Evolutionary conservation across 345 rosid genomes (phyloP), one percentile per base, ranked within the genome.

Genomic region (Salix purpurea): DNA sequence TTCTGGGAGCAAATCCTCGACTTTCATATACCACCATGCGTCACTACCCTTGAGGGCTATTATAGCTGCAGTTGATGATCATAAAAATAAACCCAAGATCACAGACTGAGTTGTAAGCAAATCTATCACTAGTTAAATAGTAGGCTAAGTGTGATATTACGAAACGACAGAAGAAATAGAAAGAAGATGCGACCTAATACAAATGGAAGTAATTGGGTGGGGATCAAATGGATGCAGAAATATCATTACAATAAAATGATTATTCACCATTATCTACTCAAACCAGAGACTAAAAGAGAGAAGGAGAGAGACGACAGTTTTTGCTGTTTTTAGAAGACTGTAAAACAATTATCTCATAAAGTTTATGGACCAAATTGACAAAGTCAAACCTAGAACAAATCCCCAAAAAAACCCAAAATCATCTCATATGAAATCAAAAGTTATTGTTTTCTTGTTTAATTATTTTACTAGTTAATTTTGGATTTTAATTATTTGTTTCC

Each of bases 1-100:
- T 34, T 87, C 93, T 74, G 99, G 97, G 76, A 95, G 94, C 62
- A 95, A 85, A 79, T 93, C 94, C 82, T 88, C 92, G 72, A 88
- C 92, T 77, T 85, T 81, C 99, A 93, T 93, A 79, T 95, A 89
- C 99, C 99, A 95, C 99, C 97, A 95, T 28, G 91, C 96, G 65
- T 95, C 99, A 54, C 97, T 93, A 54, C 97, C 97, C 84, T 90
- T 95, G 74, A 85, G 86, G 74, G 86, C 83, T 80, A 91, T 86
- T 83, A 93, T 86, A 73, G 90, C 96, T 95, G 92, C 80, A 74
- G 79, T 67, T 83, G 74, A 44, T 76, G 19, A 26, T 52, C 39
- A 74, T 67, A 79, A 77, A 28, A 23, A 78, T 21, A 75, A 65
- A 42, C 19, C 26, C 10, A 56, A n/a, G 7, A 21, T 62, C 52